A percentile compares a stretch with the other conserved stretches of the same genome.
phyloP scores from a whole-genome alignment of 2,329 filamentous ascomycete genomes.

The Davidsoniella virescens region DNA sequence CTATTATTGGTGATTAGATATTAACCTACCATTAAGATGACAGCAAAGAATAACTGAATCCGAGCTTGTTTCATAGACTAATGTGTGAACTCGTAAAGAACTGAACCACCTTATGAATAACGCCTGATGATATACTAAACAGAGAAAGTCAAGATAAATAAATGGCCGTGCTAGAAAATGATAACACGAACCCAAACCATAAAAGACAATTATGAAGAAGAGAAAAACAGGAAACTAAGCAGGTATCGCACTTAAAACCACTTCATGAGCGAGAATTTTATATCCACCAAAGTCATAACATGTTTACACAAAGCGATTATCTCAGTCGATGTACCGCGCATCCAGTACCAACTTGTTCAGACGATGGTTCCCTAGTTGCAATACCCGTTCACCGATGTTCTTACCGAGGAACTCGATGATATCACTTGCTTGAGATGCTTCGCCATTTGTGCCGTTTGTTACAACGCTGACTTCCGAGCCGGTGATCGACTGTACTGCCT shows the following conservation, averaged over 20 bases:
- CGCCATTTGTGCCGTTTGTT: slow-evolving; percentile 2
- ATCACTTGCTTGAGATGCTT: slow-evolving; percentile 24
- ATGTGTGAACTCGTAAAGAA: not conserved
- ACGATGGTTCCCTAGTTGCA: slow-evolving; percentile 27
- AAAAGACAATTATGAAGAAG: not conserved
- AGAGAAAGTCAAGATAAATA: too few relatives aligned
- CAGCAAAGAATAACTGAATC: too few relatives aligned
- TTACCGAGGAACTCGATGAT: slow-evolving; percentile 39
- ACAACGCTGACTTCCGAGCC: slow-evolving; percentile 17
- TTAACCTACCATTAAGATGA: too few relatives aligned
- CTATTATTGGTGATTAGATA: too few relatives aligned
- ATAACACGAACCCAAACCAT: not conserved
- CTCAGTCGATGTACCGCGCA: slow-evolving; percentile 32
- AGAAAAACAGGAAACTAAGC: not conserved
- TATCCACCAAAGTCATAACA: not conserved
- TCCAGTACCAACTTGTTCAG: slow-evolving; percentile 37
- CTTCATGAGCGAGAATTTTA: not conserved
- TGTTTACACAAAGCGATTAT: too few relatives aligned
- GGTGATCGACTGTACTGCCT: slow-evolving; percentile 32
- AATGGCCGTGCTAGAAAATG: not conserved
- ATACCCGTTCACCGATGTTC: slow-evolving; percentile 34
- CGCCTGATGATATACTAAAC: not conserved
- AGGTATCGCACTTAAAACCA: not conserved
- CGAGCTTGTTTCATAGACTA: too few relatives aligned
- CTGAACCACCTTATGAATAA: not conserved